Base-by-base conservation (phyloP, 1,139 yeast species). In the Pichia sp. region DNA sequence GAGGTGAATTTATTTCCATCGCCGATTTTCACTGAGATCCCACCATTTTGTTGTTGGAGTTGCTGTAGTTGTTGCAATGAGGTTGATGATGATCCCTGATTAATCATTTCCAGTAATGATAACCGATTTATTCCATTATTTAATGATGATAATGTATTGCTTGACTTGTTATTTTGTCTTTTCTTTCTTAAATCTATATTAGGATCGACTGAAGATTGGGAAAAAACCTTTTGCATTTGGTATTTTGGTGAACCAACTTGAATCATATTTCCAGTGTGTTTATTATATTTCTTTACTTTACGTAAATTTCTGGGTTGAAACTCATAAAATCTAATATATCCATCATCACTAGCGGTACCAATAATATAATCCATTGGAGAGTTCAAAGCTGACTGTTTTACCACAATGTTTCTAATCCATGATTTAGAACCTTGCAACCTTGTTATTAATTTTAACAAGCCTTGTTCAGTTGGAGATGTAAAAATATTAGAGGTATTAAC, bases 321-420 rank as follows among this genome's bases (percentile, higher is more conserved):
- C 55, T 85, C 94, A 87, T 90, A 85, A 29, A 82, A 65, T 31
- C 81, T 63, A 8, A 84, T 64, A 46, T 73, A 71, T 1, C 89
- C 87, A 58, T 85, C 95, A 55, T 75, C 81, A 2, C 90, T 89
- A 48, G 80, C 80, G 35, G 84, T 72, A 2, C 83, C 76, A 32
- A 85, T 62, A 46, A 82, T 70, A 60, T 85, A 85, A 26, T 53
- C 41, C 6, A 61, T 41, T 3, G 60, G 56, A 39, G 56, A 39
- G 40, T 59, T 47, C 54, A 54, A 55, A 55, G 52, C 52, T 43
- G 57, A 62, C 10, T 65, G 63, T 50, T 74, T 79, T 51, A 76
- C 67, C 30, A 64, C 57, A 3, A 84, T 71, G 9, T 68, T 67
- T 30, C 74, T 66, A 6, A 85, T 76, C 65, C 85, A 81, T 35